Percentiles rank a stretch among this genome's conserved stretches.
These are phyloP conservation scores for Cenchrus americanus DNA, from an alignment of 176 grass and related monocot genomes.

Conservation along the genomic window DNA sequence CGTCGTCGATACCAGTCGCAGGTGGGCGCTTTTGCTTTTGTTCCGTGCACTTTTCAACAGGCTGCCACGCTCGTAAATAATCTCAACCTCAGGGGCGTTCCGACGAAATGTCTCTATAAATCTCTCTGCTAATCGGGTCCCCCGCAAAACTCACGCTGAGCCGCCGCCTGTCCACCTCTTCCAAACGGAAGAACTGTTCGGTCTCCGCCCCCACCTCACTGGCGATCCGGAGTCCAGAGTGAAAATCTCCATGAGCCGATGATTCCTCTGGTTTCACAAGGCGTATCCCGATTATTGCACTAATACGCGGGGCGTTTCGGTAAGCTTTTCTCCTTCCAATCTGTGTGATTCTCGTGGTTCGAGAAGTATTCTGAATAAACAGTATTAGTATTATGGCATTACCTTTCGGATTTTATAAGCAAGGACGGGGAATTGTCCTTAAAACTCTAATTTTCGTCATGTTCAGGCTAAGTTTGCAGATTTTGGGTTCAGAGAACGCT, in stretches of 20 bases:
- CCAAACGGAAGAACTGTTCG: neutral
- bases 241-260: neutral
- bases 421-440: neutral
- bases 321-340: neutral
- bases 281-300: neutral
- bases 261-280: neutral
- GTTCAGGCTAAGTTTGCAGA: neutral
- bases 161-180: constrained; percentile 1
- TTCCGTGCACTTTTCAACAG: neutral
- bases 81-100: neutral
- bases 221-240: constrained; percentile 17
- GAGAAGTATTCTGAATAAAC: neutral
- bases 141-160: neutral
- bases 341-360: constrained; percentile 14
- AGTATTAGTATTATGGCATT: too few species aligned
- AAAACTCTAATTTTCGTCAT: neutral
- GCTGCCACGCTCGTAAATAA: neutral
- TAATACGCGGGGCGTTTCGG: neutral
- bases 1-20: neutral
- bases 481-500: neutral
- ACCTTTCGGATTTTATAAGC: neutral
- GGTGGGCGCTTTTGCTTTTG: constrained; percentile 35
- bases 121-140: neutral
- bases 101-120: neutral
- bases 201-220: neutral